These are phyloP conservation scores for Ulmus americana DNA, from an alignment of 331 rosid genomes.

Conservation along the genomic window DNA sequence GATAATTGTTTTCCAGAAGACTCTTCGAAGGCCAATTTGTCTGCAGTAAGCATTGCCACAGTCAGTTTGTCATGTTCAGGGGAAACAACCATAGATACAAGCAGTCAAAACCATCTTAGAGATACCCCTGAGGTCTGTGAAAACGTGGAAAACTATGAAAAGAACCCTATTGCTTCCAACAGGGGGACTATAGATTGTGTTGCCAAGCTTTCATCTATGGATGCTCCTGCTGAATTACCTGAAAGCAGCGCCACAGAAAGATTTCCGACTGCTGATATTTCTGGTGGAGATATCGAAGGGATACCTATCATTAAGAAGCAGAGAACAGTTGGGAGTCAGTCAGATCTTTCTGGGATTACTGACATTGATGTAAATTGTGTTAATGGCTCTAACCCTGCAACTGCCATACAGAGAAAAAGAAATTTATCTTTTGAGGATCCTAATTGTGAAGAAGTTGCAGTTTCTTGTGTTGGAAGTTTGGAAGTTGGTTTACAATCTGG, in stretches of 20 bases:
- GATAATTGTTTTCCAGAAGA: constrained; percentile 31
- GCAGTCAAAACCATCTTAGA: constrained; percentile 27
- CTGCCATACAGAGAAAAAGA: constrained; percentile 31
- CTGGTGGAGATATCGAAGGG: constrained; percentile 34
- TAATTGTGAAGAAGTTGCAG: constrained; percentile 31
- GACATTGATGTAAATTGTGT: constrained; percentile 27
- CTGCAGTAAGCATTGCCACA: constrained; percentile 29
- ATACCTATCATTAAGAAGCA: constrained; percentile 29
- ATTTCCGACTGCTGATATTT: constrained; percentile 25
- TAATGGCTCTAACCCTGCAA: constrained; percentile 23
- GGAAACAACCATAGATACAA: constrained; percentile 25
- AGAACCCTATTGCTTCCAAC: constrained; percentile 28
- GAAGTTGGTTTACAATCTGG: constrained; percentile 32
- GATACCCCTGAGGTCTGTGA: constrained; percentile 30
- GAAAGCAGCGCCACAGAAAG: constrained; percentile 32
- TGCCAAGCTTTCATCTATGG: constrained; percentile 25
- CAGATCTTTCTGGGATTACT: constrained; percentile 34
- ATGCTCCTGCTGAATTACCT: constrained; percentile 30
- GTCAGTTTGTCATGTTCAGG: constrained; percentile 31
- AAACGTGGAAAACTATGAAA: constrained; percentile 27
- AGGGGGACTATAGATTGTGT: constrained; percentile 23
- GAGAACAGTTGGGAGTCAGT: constrained; percentile 33
- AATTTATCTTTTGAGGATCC: constrained; percentile 26
- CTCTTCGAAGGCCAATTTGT: constrained; percentile 23
- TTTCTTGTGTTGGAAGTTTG: constrained; percentile 37